phyloP scores from a whole-genome alignment of 1,139 yeast species.

The Diutina siamensis region DNA sequence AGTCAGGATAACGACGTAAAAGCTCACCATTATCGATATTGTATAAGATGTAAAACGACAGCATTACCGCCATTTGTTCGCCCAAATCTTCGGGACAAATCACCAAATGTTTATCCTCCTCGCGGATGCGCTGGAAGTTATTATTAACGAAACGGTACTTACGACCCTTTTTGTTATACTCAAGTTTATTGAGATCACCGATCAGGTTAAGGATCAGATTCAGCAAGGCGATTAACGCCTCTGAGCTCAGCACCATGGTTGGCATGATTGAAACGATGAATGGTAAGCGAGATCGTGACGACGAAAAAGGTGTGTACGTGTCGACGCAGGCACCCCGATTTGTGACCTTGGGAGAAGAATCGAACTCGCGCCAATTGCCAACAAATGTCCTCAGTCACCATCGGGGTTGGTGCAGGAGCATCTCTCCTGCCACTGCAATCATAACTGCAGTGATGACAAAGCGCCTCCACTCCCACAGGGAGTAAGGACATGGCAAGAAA shows the following conservation, averaged over 20 bases:
- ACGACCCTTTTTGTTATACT: slow-evolving; percentile 39
- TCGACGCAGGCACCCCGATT: neutral
- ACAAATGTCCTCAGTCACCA: too few relatives aligned
- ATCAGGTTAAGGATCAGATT: slow-evolving; percentile 15
- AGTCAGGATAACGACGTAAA: slow-evolving; percentile 24
- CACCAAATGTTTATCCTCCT: slow-evolving; percentile 41
- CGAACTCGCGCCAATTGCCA: too few relatives aligned
- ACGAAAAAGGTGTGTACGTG: neutral
- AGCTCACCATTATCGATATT: slow-evolving; percentile 26
- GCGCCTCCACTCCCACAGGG: too few relatives aligned
- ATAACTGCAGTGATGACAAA: too few relatives aligned
- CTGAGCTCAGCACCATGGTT: slow-evolving; percentile 8
- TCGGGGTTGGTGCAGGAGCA: too few relatives aligned
- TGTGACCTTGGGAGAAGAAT: neutral
- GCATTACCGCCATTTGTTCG: slow-evolving; percentile 26
- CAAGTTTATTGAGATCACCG: slow-evolving; percentile 24
- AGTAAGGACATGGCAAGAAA: too few relatives aligned
- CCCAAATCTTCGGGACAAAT: slow-evolving; percentile 25
- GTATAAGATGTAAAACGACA: slow-evolving; percentile 32
- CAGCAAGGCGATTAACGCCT: slow-evolving; percentile 15
- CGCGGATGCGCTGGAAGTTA: slow-evolving; percentile 37
- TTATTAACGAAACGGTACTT: slow-evolving; percentile 40
- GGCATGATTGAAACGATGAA: neutral
- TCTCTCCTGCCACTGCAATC: too few relatives aligned
- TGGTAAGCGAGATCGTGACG: neutral